Evolutionary conservation across 1,139 yeast species (phyloP).

Genomic region (Zhuliangozyma blackwelliae): DNA sequence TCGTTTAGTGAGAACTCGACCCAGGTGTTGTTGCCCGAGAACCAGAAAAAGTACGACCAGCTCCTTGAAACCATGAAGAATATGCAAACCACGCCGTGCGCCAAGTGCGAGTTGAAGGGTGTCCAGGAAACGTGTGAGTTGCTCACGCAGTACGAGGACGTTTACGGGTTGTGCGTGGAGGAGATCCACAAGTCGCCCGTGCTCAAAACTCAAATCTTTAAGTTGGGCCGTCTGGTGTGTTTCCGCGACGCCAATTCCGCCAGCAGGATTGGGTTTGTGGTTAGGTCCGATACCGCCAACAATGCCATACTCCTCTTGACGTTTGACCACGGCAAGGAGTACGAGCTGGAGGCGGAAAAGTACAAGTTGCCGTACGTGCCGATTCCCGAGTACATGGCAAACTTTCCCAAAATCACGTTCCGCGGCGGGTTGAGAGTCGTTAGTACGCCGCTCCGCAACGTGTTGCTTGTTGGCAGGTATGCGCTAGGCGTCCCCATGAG

Average conservation of each 20-base stretch:
- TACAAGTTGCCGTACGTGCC: conserved; percentile 55
- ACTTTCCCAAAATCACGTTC: conserved; percentile 28
- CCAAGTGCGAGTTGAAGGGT: conserved; percentile 32
- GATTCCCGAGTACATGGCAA: conserved; percentile 19
- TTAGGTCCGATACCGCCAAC: conserved; percentile 31
- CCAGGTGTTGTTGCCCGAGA: conserved; percentile 84
- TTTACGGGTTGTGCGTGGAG: conserved; percentile 43
- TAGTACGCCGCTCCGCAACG: conserved; percentile 41
- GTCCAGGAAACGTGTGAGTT: conserved; percentile 44
- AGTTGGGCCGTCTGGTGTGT: conserved; percentile 57
- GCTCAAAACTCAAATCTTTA: conserved; percentile 41
- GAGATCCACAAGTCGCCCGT: conserved; percentile 45
- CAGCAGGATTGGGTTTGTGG: conserved; percentile 52
- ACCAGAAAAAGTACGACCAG: conserved; percentile 58
- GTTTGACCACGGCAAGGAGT: conserved; percentile 42
- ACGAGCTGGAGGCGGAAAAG: conserved; percentile 20
- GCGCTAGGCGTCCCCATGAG: conserved; percentile 38
- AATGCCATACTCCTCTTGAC: conserved; percentile 34
- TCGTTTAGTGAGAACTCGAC: conserved; percentile 90
- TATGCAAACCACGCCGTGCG: conserved; percentile 35
- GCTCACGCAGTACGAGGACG: conserved; percentile 40
- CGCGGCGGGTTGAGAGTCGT: conserved; percentile 32
- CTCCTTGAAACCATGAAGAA: conserved; percentile 45
- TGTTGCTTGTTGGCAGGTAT: conserved; percentile 51
- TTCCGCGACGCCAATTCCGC: conserved; percentile 45